These are phyloP conservation scores for Dysphania ambrosioides DNA, from an alignment of 148 eudicot species.

Conservation along the genomic window DNA sequence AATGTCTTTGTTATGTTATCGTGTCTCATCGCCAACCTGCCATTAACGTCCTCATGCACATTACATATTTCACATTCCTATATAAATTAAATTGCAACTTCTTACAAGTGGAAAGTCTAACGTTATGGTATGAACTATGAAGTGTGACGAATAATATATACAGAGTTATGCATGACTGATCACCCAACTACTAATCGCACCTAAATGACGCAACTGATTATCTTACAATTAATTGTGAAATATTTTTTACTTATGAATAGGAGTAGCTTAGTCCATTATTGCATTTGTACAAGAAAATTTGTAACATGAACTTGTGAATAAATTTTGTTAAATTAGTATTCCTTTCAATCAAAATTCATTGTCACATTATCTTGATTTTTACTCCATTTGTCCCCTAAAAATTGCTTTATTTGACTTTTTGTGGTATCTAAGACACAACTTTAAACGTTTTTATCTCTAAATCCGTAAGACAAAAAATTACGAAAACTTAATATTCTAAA, in stretches of 20 bases:
- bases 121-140: no score
- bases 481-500: no score
- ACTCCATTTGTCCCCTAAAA: no score
- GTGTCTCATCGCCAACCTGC: conserved; percentile 64
- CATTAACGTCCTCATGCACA: not conserved
- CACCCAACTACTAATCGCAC: not conserved
- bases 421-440: no score
- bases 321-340: not conserved
- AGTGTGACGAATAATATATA: not conserved
- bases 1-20: conserved; percentile 52
- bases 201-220: conserved; percentile 4
- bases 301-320: not conserved
- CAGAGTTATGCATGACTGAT: not conserved
- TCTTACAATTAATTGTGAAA: conserved; percentile 1
- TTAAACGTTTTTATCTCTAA: no score
- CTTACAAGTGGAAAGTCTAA: no score
- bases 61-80: not conserved
- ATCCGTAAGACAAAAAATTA: no score
- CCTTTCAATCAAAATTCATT: no score
- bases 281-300: not conserved
- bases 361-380: not conserved
- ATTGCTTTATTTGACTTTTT: no score
- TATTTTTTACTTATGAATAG: not conserved
- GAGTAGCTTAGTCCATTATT: no score
- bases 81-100: not conserved